phyloP scores from a whole-genome alignment of 805 yeast species.

The Blastobotrys terrestris region DNA sequence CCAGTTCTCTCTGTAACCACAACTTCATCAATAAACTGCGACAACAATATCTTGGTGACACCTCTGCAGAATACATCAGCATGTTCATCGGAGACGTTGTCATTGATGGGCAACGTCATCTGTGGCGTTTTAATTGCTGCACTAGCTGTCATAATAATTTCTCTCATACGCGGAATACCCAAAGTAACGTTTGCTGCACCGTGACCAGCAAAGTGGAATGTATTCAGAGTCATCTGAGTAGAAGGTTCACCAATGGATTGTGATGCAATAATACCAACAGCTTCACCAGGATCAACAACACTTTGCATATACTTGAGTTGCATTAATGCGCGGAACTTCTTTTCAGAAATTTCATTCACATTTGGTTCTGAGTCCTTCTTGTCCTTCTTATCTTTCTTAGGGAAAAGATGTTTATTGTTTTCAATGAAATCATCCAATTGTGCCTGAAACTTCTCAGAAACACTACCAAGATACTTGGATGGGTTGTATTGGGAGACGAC shows the following conservation, averaged over 20 bases:
- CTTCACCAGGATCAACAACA: constrained; percentile 90
- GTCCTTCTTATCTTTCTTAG: constrained; percentile 41
- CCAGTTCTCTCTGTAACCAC: constrained; percentile 86
- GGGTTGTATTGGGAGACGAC: constrained; percentile 82
- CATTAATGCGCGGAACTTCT: constrained; percentile 94
- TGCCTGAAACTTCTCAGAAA: constrained; percentile 81
- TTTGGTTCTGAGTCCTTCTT: constrained; percentile 21
- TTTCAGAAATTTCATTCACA: constrained; percentile 39
- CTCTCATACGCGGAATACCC: constrained; percentile 99
- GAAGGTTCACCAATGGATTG: constrained; percentile 99
- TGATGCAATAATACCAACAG: constrained; percentile 97
- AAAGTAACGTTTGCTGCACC: constrained; percentile 99
- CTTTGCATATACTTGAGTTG: constrained; percentile 98
- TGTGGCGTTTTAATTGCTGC: constrained; percentile 96
- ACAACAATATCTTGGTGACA: constrained; percentile 73
- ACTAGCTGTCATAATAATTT: constrained; percentile 98
- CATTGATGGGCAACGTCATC: constrained; percentile 83
- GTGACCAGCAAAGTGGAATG: constrained; percentile 99
- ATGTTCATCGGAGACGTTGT: constrained; percentile 73
- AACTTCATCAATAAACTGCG: constrained; percentile 84
- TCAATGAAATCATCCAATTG: constrained; percentile 67
- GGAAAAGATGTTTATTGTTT: constrained; percentile 49
- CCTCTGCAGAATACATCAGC: constrained; percentile 93
- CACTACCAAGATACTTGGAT: constrained; percentile 84
- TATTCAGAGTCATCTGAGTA: constrained; percentile 96